phyloP scores from a whole-genome alignment of 306 rosid species.

The Cicer chorassanicum region DNA sequence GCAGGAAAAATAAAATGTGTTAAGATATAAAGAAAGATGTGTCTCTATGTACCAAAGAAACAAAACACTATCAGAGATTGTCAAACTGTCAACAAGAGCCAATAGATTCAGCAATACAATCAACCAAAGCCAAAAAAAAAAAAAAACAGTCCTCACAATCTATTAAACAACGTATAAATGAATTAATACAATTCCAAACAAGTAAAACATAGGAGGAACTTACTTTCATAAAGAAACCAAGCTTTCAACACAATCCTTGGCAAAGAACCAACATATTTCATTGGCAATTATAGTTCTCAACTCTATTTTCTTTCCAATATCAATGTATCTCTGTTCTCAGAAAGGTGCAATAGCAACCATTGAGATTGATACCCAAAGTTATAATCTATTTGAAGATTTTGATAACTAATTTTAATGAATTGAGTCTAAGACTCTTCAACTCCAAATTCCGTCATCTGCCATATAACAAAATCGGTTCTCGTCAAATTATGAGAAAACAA shows the following conservation, averaged over 20 bases:
- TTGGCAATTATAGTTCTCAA: background rate
- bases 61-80: background rate
- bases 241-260: background rate
- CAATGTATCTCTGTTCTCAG: background rate
- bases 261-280: background rate
- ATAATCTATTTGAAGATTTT: background rate
- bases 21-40: background rate
- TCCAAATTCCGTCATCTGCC: background rate
- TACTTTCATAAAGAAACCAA: background rate
- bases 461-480: background rate
- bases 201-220: background rate
- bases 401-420: background rate
- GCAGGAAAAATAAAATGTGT: background rate
- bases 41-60: background rate
- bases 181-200: background rate
- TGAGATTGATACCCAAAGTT: background rate
- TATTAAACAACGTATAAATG: background rate
- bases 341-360: background rate
- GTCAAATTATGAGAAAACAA: background rate
- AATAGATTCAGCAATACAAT: background rate
- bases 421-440: conserved; percentile 21
- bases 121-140: conserved; percentile 1
- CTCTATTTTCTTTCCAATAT: conserved; percentile 1
- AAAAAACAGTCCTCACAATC: background rate
- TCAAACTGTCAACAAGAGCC: background rate